A percentile compares a stretch with the other conserved stretches of the same genome.
Conservation (phyloP, 78 protist genomes). For the Tieghemostelium lacteum region DNA sequence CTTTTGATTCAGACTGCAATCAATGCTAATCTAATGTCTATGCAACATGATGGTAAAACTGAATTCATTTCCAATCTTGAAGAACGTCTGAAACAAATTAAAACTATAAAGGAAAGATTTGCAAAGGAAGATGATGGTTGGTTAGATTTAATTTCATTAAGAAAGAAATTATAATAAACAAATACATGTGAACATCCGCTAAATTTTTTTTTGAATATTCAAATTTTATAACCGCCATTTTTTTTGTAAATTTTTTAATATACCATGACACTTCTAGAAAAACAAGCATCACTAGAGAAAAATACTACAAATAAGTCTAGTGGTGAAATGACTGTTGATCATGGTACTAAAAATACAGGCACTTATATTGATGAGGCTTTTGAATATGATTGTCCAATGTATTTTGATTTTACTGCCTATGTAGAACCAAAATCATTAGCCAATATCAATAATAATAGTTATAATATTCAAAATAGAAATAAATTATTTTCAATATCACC, state of each 20-base stretch:
- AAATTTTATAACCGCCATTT: too few relatives aligned
- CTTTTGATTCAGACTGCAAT: slow-evolving; percentile 77
- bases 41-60: slow-evolving; percentile 61
- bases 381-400: not conserved
- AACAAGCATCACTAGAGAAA: too few relatives aligned
- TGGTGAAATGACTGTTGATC: not conserved
- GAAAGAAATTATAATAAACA: not conserved
- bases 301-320: too few relatives aligned
- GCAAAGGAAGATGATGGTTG: slow-evolving; percentile 76
- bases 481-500: too few relatives aligned
- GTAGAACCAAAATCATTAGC: too few relatives aligned
- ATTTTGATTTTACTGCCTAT: not conserved
- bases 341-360: not conserved
- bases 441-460: too few relatives aligned
- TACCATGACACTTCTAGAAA: too few relatives aligned
- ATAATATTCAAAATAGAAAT: too few relatives aligned
- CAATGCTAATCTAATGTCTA: slow-evolving; percentile 70
- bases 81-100: slow-evolving; percentile 79
- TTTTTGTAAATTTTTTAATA: too few relatives aligned
- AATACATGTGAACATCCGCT: not conserved
- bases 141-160: slow-evolving; percentile 52
- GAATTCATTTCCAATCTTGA: slow-evolving; percentile 73
- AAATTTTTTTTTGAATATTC: too few relatives aligned
- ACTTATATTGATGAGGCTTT: not conserved
- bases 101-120: slow-evolving; percentile 63